Base-by-base conservation (phyloP, 1,284 basidiomycete species). In the Trametes versicolor region DNA sequence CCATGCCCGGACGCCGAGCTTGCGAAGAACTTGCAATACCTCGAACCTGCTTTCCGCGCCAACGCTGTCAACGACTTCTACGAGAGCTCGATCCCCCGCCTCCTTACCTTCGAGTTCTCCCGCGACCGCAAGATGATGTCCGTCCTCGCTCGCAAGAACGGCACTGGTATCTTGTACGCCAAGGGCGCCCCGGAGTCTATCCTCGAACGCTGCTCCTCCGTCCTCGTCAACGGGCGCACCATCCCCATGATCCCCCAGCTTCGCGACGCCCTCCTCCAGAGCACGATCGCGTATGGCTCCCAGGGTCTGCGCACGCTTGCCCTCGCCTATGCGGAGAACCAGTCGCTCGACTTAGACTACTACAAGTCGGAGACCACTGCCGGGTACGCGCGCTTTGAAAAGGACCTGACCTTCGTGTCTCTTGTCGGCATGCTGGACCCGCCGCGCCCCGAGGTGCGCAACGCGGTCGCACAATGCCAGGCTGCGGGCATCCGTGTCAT, bases 111-210 rank as follows among this genome's bases (percentile, higher is more conserved):
- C 75, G 97, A 99, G 78, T 99, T 99, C 80, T 94, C 95, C 32
- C 92, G 97, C 39, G 98, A 99, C 79, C 93, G 97, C 77, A 99
- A 99, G 82, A 97, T 96, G 87, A 99, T 99, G 97, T 98, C 97
- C 27, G 96, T 98, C 43, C 87, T 99, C 54, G 72, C 79, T 7
- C 71, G 66, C 48, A 79, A 85, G 65, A 84, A 88, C 66, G 85
- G 84, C 12, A 78, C 78, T 5, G 89, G 89, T 41, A 84, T 90
- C 21, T 82, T 97, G 2, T 92, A 96, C 73, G 95, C 94, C 76
- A 99, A 99, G 79, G 97, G 98, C 52, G 98, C 97, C 0, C 97
- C 97, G 2, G 97, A 99, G 81, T 92, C 93, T 23, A 92, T 99
- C 41, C 82, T 99, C 64, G 95, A 97, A 58, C 91, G 95, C 51